Evolutionary conservation across 116 monocot genomes (phyloP), one percentile per base, ranked within the genome.

Genomic region (Posidonia oceanica): DNA sequence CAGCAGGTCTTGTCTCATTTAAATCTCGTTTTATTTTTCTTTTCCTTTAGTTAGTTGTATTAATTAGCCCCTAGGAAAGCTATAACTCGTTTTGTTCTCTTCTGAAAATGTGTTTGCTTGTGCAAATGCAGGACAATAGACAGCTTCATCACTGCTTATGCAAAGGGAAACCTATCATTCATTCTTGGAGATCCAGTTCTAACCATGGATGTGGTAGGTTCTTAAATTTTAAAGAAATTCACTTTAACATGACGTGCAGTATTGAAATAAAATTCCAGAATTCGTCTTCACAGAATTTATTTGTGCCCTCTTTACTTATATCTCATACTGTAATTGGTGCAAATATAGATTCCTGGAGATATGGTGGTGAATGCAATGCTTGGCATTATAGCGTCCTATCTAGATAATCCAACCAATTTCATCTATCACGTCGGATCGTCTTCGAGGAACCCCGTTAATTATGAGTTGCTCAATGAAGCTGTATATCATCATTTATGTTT

Each of bases 371-470:
- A 83, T 64, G 72, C 77, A 2, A 80, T 83, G 83, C 61, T 83
- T 42, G 71, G 69, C n/a, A 63, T 71, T 5, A 76, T 80, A 71
- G 74, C 61, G 12, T 58, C 70, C 12, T 77, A 80, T 67, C 58
- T 60, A 22, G 68, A 42, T 37, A 23, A 77, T 7, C 20, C 11
- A 5, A 42, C 67, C 17, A 67, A 74, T 51, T 68, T 58, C 71
- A 76, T 80, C 73, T 83, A 83, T 56, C 83, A 83, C 16, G 69
- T 83, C 15, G 67, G 80, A 29, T 83, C 83, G 0, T 83, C 83
- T 18, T 56, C 61, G 39, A 70, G 83, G 14, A 74, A 83, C 42
- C 83, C 83, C 3, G 77, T 71, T 20, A 71, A 22, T 1, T 74
- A 71, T 48, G 29, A 54, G 0, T 22, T 60, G 18, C 64, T 83